These are phyloP conservation scores for Neurospora crassa DNA, from an alignment of 2,329 filamentous ascomycete species.

Conservation along the genomic window DNA sequence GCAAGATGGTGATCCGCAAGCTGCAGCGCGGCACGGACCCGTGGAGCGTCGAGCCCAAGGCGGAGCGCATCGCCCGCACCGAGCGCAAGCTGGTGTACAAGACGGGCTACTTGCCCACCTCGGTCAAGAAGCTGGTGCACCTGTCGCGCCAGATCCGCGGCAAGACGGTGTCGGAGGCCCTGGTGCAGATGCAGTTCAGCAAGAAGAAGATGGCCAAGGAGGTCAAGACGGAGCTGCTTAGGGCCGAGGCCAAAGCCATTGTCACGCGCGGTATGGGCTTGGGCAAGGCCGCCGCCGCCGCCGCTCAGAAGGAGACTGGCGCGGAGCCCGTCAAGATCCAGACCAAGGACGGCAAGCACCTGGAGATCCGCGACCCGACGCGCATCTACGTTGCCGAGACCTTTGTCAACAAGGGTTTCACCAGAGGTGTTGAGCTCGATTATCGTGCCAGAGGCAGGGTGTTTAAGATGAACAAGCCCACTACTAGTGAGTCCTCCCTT, in stretches of 20 bases:
- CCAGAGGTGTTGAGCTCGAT: constrained; percentile 47
- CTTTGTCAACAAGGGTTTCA: constrained; percentile 76
- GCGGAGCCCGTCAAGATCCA: constrained; percentile 48
- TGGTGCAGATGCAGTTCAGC: constrained; percentile 89
- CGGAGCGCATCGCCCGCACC: constrained; percentile 56
- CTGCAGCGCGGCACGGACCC: constrained; percentile 60
- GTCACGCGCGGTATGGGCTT: constrained; percentile 80
- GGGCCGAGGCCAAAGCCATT: constrained; percentile 73
- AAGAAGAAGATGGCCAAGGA: constrained; percentile 87
- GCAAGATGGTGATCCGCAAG: constrained; percentile 73
- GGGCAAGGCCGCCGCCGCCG: constrained; percentile 20
- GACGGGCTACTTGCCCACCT: constrained; percentile 70
- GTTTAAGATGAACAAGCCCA: constrained; percentile 58
- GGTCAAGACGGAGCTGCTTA: constrained; percentile 67
- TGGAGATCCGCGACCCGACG: constrained; percentile 64
- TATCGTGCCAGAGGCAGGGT: constrained; percentile 68
- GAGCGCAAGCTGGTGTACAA: constrained; percentile 48
- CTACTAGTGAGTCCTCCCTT: constrained; percentile 54
- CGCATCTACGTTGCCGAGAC: constrained; percentile 84
- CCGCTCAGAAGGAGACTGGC: constrained; percentile 12
- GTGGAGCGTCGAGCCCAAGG: constrained; percentile 39
- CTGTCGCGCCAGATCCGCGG: constrained; percentile 82
- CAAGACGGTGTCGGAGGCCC: constrained; percentile 88
- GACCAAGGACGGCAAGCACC: constrained; percentile 64
- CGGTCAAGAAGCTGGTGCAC: constrained; percentile 82